These are phyloP conservation scores for Suillus luteus DNA, from an alignment of 768 basidiomycete genomes.

Conservation along the genomic window DNA sequence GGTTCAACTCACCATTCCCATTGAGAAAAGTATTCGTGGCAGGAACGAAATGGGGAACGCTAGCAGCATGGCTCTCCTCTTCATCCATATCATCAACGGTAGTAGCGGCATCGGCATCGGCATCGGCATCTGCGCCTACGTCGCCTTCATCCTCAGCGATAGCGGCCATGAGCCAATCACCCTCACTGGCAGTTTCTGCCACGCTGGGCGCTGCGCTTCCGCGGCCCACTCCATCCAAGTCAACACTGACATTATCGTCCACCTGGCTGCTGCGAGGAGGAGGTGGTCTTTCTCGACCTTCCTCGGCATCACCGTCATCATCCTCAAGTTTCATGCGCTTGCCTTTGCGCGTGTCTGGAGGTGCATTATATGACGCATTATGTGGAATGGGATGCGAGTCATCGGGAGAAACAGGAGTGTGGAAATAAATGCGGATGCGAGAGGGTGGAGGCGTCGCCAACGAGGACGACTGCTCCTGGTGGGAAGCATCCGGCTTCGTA, in stretches of 20 bases:
- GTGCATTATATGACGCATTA: constrained; percentile 49
- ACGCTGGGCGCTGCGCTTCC: constrained; percentile 69
- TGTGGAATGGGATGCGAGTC: constrained; percentile 76
- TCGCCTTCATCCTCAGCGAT: constrained; percentile 74
- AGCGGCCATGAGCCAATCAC: constrained; percentile 88
- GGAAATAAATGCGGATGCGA: constrained; percentile 89
- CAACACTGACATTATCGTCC: constrained; percentile 59
- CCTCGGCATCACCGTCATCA: constrained; percentile 80
- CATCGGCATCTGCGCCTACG: constrained; percentile 54
- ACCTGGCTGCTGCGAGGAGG: constrained; percentile 46
- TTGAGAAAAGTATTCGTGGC: constrained; percentile 36
- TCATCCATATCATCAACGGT: constrained; percentile 47
- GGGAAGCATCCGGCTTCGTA: constrained; percentile 33
- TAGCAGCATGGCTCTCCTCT: constrained; percentile 43
- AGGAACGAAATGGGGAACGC: constrained; percentile 39
- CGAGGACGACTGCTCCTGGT: constrained; percentile 28
- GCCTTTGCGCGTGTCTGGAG: constrained; percentile 69
- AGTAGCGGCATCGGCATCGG: constrained; percentile 50
- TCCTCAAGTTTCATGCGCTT: constrained; percentile 90
- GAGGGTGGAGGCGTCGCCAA: constrained; percentile 60
- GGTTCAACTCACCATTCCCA: constrained; percentile 56
- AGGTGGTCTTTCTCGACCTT: constrained; percentile 67
- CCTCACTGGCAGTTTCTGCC: constrained; percentile 66
- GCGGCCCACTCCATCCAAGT: constrained; percentile 57
- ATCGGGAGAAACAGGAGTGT: constrained; percentile 83